These are phyloP conservation scores for Delonix regia DNA, from an alignment of 306 rosid species.

Conservation along the genomic window DNA sequence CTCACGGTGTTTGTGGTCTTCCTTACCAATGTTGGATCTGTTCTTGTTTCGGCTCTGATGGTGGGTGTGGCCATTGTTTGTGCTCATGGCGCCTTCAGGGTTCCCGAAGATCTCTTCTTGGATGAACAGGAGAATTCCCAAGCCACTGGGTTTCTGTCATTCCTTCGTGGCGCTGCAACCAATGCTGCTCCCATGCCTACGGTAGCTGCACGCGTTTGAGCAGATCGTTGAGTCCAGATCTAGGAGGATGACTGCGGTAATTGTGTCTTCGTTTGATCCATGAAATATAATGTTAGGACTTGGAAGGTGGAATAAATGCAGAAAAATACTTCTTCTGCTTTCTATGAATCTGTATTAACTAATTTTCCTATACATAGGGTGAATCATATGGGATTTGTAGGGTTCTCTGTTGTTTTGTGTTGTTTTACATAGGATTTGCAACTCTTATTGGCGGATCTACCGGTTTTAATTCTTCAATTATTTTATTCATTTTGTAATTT, in stretches of 20 bases:
- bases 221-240: conserved; percentile 11
- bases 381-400: conserved; percentile 28
- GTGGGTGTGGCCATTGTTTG: conserved; percentile 55
- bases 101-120: conserved; percentile 71
- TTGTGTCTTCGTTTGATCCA: conserved; percentile 33
- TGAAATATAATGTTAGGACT: conserved; percentile 3
- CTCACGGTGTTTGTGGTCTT: conserved; percentile 60
- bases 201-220: conserved; percentile 50
- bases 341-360: not conserved
- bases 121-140: conserved; percentile 56
- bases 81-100: conserved; percentile 68
- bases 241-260: not conserved
- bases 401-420: conserved; percentile 37
- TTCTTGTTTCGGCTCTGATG: conserved; percentile 59
- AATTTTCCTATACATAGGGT: conserved; percentile 33
- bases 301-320: conserved; percentile 16
- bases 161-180: conserved; percentile 57
- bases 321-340: not conserved
- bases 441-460: conserved; percentile 34
- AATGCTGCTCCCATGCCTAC: conserved; percentile 44
- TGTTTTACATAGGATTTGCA: conserved; percentile 17
- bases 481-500: conserved; percentile 31
- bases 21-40: conserved; percentile 71
- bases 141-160: conserved; percentile 54
- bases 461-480: not conserved